Evolutionary conservation across 2,329 filamentous ascomycete genomes (phyloP).

Genomic region (Pseudogymnoascus sp.): DNA sequence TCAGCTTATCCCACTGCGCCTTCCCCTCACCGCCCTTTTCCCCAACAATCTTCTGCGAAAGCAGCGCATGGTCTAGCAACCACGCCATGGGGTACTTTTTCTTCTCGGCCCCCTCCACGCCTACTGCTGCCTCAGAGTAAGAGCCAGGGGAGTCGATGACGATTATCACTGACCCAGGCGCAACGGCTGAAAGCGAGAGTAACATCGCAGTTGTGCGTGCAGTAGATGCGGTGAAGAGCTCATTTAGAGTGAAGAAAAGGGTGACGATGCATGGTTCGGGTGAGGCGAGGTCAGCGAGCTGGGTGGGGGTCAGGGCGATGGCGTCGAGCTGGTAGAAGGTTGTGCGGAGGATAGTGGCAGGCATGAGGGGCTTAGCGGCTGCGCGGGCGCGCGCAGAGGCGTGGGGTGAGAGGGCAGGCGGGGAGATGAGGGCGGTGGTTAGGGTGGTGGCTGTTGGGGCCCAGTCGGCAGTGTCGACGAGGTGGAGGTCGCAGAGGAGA

Average conservation of each 20-base stretch:
- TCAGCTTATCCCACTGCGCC: constrained; percentile 62
- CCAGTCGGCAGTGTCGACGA: constrained; percentile 85
- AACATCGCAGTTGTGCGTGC: constrained; percentile 71
- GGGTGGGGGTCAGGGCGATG: constrained; percentile 33
- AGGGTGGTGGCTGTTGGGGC: constrained; percentile 51
- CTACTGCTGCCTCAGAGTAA: constrained; percentile 75
- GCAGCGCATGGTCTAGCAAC: constrained; percentile 75
- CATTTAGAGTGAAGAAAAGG: constrained; percentile 89
- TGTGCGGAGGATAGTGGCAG: constrained; percentile 31
- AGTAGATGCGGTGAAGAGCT: constrained; percentile 73
- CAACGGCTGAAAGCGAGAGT: constrained; percentile 53
- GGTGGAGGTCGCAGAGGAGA: constrained; percentile 40
- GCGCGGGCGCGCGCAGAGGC: constrained; percentile 40
- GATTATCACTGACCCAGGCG: constrained; percentile 59
- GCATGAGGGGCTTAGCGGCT: constrained; percentile 39
- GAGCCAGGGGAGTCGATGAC: constrained; percentile 91
- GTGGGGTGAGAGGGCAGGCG: constrained; percentile 44
- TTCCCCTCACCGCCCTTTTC: constrained; percentile 17
- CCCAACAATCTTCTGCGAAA: constrained; percentile 37
- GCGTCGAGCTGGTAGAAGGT: constrained; percentile 43
- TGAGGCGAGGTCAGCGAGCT: constrained; percentile 26
- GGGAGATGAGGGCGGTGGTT: constrained; percentile 44
- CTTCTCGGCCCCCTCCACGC: constrained; percentile 34
- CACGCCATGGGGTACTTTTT: constrained; percentile 87
- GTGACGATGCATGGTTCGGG: constrained; percentile 55